Evolutionary conservation across 768 basidiomycete genomes (phyloP).

Genomic region (Baorangia bicolor): DNA sequence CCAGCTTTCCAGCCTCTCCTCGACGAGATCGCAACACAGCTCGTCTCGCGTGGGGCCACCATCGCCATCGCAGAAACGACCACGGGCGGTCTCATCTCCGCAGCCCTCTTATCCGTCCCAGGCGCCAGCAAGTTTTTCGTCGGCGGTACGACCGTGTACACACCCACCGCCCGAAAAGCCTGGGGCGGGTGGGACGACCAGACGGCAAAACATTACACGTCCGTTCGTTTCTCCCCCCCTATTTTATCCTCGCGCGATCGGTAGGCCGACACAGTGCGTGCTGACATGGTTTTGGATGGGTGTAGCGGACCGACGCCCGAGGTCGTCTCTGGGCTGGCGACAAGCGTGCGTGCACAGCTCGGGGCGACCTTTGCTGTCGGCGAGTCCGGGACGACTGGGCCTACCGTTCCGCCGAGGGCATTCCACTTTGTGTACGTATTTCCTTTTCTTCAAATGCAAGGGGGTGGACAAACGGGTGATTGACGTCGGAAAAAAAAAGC

Average conservation of each 20-base stretch:
- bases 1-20: not conserved
- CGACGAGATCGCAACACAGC: not conserved
- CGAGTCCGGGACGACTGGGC: not conserved
- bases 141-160: not conserved
- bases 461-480: not conserved
- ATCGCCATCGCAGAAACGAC: not conserved
- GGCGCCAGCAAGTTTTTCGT: not conserved
- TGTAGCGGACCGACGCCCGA: not conserved
- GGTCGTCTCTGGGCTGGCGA: not conserved
- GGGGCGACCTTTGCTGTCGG: not conserved
- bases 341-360: not conserved
- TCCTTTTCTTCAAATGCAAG: no score
- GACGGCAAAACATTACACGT: not conserved
- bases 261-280: not conserved
- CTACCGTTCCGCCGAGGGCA: not conserved
- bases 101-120: not conserved
- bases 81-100: not conserved
- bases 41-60: not conserved
- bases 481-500: not conserved
- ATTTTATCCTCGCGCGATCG: no score
- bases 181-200: not conserved
- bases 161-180: not conserved
- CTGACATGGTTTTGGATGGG: not conserved
- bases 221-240: not conserved
- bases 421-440: not conserved